phyloP scores from a whole-genome alignment of 345 rosid species.

The Raphanus raphanistrum region DNA sequence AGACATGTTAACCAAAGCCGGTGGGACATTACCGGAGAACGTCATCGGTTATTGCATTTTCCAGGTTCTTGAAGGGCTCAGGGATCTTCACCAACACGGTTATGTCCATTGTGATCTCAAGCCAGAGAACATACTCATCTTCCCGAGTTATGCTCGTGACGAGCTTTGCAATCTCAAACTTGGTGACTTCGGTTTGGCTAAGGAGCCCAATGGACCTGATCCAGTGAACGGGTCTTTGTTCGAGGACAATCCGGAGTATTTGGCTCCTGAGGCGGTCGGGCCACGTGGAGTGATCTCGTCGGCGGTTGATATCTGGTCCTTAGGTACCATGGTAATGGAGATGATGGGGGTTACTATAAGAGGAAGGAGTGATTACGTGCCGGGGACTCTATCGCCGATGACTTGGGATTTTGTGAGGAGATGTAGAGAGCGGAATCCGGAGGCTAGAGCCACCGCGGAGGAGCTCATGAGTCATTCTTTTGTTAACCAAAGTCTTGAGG shows the following conservation, averaged over 20 bases:
- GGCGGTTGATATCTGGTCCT: not conserved
- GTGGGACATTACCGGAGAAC: not conserved
- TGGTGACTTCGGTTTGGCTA: not conserved
- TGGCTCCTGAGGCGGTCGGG: not conserved
- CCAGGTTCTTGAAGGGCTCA: slow-evolving; percentile 9
- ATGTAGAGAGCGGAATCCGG: not conserved
- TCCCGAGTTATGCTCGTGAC: not conserved
- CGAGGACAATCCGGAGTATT: not conserved
- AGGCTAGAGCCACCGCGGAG: not conserved
- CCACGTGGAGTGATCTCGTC: slow-evolving; percentile 8
- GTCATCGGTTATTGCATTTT: not conserved
- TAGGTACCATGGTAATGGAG: not conserved
- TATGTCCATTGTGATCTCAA: not conserved
- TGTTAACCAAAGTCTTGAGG: not conserved
- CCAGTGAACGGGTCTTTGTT: not conserved
- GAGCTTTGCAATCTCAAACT: not conserved
- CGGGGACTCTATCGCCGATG: not conserved
- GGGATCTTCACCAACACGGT: slow-evolving; percentile 7
- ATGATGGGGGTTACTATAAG: not conserved
- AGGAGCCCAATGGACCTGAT: not conserved
- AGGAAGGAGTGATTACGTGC: not conserved
- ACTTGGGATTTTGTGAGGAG: not conserved
- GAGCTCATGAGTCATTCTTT: not conserved
- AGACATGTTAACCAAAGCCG: slow-evolving; percentile 3
- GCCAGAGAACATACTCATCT: not conserved